A percentile compares a stretch with the other conserved stretches of the same genome.
Conservation (phyloP, 176 grass and related monocot genomes). For the Ensete ventricosum region DNA sequence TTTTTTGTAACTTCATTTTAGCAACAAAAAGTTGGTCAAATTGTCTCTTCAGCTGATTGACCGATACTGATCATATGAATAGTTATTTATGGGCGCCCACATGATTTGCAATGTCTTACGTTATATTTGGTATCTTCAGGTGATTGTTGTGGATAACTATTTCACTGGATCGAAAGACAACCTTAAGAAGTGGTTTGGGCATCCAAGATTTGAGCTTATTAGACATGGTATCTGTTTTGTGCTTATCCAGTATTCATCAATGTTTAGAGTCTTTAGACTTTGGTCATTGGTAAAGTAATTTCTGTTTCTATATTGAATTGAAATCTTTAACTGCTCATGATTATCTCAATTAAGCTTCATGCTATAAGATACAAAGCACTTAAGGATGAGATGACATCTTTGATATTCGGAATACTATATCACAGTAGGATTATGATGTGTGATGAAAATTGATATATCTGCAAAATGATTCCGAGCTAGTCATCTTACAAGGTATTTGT, state of each 20-base stretch:
- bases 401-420: neutral
- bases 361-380: neutral
- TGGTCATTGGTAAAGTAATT: neutral
- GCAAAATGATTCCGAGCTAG: no score
- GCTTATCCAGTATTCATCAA: neutral
- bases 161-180: conserved; percentile 99
- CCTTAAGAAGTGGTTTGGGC: conserved; percentile 95
- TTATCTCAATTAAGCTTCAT: neutral
- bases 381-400: neutral
- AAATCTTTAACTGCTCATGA: neutral
- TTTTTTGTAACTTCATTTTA: no score
- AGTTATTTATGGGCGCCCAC: no score
- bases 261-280: neutral
- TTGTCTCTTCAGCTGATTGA: no score
- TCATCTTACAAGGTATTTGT: no score
- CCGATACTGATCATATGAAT: no score
- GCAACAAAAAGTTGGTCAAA: no score
- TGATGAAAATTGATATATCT: no score
- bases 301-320: neutral
- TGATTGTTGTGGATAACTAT: conserved; percentile 92
- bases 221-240: conserved; percentile 65
- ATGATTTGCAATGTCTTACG: neutral
- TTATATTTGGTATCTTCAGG: conserved; percentile 34
- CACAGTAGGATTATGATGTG: neutral
- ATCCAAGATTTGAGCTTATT: conserved; percentile 99